Base-by-base conservation (phyloP, 176 grass and related monocot genomes). In the Puccinellia tenuiflora region DNA sequence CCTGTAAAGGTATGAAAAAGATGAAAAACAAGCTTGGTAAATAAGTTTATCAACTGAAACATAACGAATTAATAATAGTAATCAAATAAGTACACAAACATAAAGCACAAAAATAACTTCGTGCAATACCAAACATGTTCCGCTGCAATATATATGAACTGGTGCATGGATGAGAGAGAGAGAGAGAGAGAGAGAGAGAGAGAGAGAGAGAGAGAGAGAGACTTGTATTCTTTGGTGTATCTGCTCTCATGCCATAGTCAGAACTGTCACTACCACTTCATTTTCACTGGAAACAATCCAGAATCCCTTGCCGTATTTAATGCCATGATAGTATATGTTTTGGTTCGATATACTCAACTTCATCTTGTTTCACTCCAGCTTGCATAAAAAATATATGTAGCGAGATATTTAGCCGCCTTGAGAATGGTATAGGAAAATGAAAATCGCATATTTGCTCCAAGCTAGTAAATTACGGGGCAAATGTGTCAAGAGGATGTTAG, bases 1-100 rank as follows among this genome's bases (percentile, higher is more conserved):
- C 96, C 96, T 98, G 77, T 87, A 53, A 50, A 93, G 31, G 25
- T 62, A 81, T 72, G 10, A 88, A 46, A 75, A 76, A 76, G 33
- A 88, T 26, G 50, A 73, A 83, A 90, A 90, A 17, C 65, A 57
- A 51, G 64, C 21, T 47, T 75, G 5, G 70, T 73, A 56, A 69
- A 45, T 51, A 31, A 64, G 31, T 62, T 81, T 77, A 82, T 38
- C 21, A 64, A 73, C 12, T 73, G 14, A 40, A 89, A 83, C 16
- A 57, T 48, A 20, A 56, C 11, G 28, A 30, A 74, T 30, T 13
- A 73, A 66, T 21, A 47, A 46, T 46, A 72, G 46, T 6, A 46
- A 82, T 48, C 22, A 85, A 39, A 63, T 72, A 55, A 38, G 4
- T 81, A 76, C 12, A 68, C 26, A 13, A 84, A 43, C 14, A 85